Evolutionary conservation across 2,329 filamentous ascomycete species (phyloP), one percentile per base, ranked within the genome.

Genomic region (Pseudocercospora ulei): DNA sequence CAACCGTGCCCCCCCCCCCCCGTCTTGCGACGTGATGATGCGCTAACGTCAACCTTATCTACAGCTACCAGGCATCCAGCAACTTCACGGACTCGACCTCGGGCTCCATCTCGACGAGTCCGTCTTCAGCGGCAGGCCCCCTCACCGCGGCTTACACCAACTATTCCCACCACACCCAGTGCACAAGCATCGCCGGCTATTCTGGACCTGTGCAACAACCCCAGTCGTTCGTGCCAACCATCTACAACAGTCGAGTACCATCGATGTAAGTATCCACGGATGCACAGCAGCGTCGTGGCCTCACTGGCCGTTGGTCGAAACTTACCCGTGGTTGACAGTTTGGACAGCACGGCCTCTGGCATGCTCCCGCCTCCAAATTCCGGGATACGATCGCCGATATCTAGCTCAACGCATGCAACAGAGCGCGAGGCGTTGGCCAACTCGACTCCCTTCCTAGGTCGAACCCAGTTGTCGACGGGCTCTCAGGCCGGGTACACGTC

Each of bases 1-100:
- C 37, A 24, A 36, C 22, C 16, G 43, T 43, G 39, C 31, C 24
- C 31, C 28, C 31, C 26, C 26, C 17, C 28, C 28, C 28, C 31
- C 26, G 20, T 19, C 28, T 25, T 44, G 39, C 41, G 24, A 48
- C 40, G 38, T 28, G 31, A 20, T 28, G 31, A 20, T 19, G 17
- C 29, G 39, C 47, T 49, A 39, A 49, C 30, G 19, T 12, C n/a
- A 39, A 35, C 19, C 34, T 36, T 27, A 28, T 44, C 43, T 42
- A 28, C 34, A 56, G 71, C 56, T 75, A 70, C 57, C 64, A 68
- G 46, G 53, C 65, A 47, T 63, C 62, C 44, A 59, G 66, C 54
- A 64, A 66, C 50, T 65, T 72, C 51, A 67, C 72, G 43, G 71
- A 75, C 60, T 71, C 72, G 44, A 70, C 67, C 40, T 69, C 67